Evolutionary conservation across 169 alveolate genomes (phyloP).

Genomic region (Eimeria maxima): DNA sequence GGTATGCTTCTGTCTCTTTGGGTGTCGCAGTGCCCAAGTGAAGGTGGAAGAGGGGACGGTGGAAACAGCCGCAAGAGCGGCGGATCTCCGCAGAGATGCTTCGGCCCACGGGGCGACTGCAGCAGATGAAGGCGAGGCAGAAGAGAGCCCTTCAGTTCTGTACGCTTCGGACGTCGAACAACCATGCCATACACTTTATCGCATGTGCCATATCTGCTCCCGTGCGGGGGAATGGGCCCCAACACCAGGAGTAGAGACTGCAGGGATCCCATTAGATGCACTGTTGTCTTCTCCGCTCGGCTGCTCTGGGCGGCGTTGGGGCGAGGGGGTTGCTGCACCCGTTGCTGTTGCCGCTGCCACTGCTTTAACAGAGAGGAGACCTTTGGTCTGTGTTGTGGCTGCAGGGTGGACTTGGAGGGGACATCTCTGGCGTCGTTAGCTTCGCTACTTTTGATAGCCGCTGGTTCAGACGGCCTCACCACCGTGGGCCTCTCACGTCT

Average conservation of each 20-base stretch:
- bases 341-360: background rate
- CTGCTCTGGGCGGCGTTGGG: too few relatives aligned
- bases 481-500: conserved; percentile 61
- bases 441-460: conserved; percentile 38
- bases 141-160: conserved; percentile 25
- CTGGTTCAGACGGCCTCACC: conserved; percentile 69
- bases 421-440: background rate
- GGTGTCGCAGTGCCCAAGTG: conserved; percentile 17
- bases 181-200: too few relatives aligned
- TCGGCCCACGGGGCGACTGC: background rate
- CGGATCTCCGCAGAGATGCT: background rate
- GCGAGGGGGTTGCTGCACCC: too few relatives aligned
- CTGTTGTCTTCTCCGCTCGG: too few relatives aligned
- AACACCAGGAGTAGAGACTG: too few relatives aligned
- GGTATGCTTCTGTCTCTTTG: background rate
- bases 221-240: too few relatives aligned
- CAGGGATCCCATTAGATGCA: too few relatives aligned
- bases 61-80: conserved; percentile 39
- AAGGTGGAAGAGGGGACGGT: conserved; percentile 60
- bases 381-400: background rate
- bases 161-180: too few relatives aligned
- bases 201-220: too few relatives aligned
- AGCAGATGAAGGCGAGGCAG: conserved; percentile 35
- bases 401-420: conserved; percentile 49
- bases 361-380: background rate